Percentiles rank a stretch among this genome's conserved stretches.
phyloP scores from a whole-genome alignment of 163 green algal genomes.

The Scenedesmus sp. region DNA sequence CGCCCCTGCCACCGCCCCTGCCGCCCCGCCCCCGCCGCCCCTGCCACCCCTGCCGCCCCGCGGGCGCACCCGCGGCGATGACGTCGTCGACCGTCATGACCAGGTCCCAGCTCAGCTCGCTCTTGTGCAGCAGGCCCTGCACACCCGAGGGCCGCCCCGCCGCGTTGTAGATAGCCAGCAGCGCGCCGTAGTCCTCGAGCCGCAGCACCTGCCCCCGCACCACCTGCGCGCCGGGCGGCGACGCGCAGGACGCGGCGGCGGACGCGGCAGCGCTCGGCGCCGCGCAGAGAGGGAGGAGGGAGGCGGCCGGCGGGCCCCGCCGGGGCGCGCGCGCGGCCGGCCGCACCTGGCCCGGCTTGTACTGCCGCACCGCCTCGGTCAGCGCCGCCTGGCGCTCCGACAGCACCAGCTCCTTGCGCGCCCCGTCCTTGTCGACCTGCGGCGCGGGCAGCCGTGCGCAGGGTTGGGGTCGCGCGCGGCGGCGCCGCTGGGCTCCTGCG shows the following conservation, averaged over 20 bases:
- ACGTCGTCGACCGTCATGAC: constrained; percentile 60
- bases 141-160: constrained; percentile 45
- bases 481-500: too few relatives aligned
- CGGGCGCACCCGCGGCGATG: constrained; percentile 26
- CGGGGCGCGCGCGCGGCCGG: background rate
- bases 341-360: constrained; percentile 11
- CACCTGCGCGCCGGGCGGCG: too few relatives aligned
- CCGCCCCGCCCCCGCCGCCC: background rate
- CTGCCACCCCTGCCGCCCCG: background rate
- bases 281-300: too few relatives aligned
- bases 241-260: too few relatives aligned
- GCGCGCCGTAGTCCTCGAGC: constrained; percentile 73
- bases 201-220: constrained; percentile 50
- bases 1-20: too few relatives aligned
- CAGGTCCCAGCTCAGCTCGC: constrained; percentile 76
- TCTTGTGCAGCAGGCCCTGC: constrained; percentile 70
- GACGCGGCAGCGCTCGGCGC: too few relatives aligned
- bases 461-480: too few relatives aligned
- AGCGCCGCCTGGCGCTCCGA: constrained; percentile 59
- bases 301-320: constrained; percentile 29
- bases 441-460: too few relatives aligned
- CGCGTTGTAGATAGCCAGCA: constrained; percentile 61
- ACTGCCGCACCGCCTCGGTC: constrained; percentile 29
- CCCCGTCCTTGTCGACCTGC: constrained; percentile 44
- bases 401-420: constrained; percentile 62